Base-by-base conservation (phyloP, 2,329 filamentous ascomycete species). In the Knoxdaviesia proteae region DNA sequence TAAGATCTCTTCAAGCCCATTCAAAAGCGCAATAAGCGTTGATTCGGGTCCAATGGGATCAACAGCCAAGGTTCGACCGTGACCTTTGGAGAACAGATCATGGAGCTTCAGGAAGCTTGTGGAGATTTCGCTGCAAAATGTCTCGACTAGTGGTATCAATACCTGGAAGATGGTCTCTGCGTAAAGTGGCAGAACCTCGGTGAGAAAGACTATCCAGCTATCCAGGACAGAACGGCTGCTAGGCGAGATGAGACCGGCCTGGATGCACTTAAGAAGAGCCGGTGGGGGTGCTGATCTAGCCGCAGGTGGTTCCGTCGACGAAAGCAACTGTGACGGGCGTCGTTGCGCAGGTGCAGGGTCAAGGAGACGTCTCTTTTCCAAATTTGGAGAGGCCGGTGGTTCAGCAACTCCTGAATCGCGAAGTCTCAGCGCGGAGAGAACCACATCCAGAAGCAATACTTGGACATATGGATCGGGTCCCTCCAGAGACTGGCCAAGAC, bases 1-100 rank as follows among this genome's bases (percentile, higher is more conserved):
- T 45, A 98, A 65, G 30, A 94, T 78, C 52, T 92, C 84, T 58
- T 98, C 90, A 1, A 98, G 68, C 0, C 84, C 90, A 49, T 92
- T 88, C n/a, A 98, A 66, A 1, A 98, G 65, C n/a, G 80, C 78
- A 40, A 92, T 84, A 1, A 88, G 60, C 0, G 80, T 82, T 0
- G 80, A 71, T 58, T 84, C 84, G 5, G 71, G 83, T 41, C 47
- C 47, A 30, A 43, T 46, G 8, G 45, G 44, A 6, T 43, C 41
- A 32, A 41, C 40, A 30, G 45, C 41, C 11, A 43, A 36, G 34
- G 37, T 6, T 45, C 31, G n/a, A 62, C 68, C 44, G 43, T 50
- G 44, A 37, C 44, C 44, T 9, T 49, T 51, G 5, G 49, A 48
- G 51, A 87, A 88, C 0, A 75, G 73, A 7, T 58, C 60, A 50